These are phyloP conservation scores for Calonectria henricotiae DNA, from an alignment of 2,329 filamentous ascomycete genomes.

Conservation along the genomic window DNA sequence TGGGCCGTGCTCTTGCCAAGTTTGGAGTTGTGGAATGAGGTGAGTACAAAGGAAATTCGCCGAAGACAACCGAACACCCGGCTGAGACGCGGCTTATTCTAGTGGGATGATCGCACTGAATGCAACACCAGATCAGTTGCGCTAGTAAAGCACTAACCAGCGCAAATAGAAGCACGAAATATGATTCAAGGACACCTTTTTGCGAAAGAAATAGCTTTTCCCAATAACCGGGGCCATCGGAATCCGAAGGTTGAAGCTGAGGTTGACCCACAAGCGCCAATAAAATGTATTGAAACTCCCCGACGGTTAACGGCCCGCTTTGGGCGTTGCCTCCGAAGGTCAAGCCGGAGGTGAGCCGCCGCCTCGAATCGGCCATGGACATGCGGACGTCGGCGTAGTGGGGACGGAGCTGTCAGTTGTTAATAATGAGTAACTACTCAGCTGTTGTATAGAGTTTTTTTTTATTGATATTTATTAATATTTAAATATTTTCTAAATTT, in stretches of 20 bases:
- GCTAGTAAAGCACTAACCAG: not conserved
- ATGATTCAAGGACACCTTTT: slow-evolving; percentile 16
- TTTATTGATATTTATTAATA: not conserved
- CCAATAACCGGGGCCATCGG: not conserved
- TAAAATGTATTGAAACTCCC: slow-evolving; percentile 2
- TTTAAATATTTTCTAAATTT: too few species aligned
- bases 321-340: not conserved
- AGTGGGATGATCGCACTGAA: not conserved
- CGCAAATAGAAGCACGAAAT: not conserved
- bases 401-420: slow-evolving; percentile 1
- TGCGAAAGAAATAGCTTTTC: slow-evolving; percentile 22
- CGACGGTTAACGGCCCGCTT: slow-evolving; percentile 15
- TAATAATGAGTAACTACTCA: not conserved
- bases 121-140: not conserved
- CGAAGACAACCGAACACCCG: slow-evolving; percentile 7
- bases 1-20: slow-evolving; percentile 1
- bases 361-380: slow-evolving; percentile 10
- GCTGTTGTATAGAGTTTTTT: not conserved
- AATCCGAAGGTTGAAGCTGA: slow-evolving; percentile 14
- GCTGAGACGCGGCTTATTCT: slow-evolving; percentile 8
- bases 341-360: slow-evolving; percentile 10
- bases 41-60: slow-evolving; percentile 21
- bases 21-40: not conserved
- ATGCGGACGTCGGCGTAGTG: slow-evolving; percentile 18
- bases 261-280: slow-evolving; percentile 18